phyloP scores from a whole-genome alignment of 345 rosid genomes.

The Citrus australasica region DNA sequence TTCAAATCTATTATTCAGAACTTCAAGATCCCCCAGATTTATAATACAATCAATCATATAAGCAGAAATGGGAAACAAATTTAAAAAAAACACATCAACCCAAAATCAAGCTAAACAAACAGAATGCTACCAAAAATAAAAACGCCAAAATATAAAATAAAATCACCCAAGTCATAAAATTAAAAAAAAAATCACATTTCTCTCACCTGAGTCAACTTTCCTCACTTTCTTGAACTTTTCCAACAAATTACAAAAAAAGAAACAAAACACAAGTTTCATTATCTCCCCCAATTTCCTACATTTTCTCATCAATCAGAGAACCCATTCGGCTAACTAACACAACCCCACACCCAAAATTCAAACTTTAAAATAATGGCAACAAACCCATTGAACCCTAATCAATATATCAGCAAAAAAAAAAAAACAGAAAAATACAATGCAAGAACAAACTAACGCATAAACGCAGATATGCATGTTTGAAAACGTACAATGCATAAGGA shows the following conservation, averaged over 20 bases:
- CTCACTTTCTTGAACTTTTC: background rate
- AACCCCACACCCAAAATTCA: constrained; percentile 10
- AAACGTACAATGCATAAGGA: background rate
- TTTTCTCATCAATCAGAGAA: constrained; percentile 12
- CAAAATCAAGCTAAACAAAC: constrained; percentile 13
- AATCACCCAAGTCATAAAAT: background rate
- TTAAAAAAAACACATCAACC: background rate
- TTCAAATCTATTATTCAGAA: background rate
- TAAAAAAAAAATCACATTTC: background rate
- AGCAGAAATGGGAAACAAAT: background rate
- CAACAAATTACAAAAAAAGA: background rate
- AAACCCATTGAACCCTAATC: constrained; percentile 13
- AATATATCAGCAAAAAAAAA: background rate
- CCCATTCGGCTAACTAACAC: background rate
- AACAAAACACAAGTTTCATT: background rate
- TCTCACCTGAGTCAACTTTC: background rate
- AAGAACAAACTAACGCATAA: background rate
- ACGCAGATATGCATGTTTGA: background rate
- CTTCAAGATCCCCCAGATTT: constrained; percentile 4
- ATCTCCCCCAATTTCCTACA: constrained; percentile 8
- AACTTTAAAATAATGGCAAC: background rate
- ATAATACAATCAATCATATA: background rate
- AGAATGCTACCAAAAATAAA: constrained; percentile 22
- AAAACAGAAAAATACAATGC: background rate
- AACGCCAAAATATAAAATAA: background rate